Conservation (phyloP, 176 grass and related monocot genomes). For the Triticum aestivum region DNA sequence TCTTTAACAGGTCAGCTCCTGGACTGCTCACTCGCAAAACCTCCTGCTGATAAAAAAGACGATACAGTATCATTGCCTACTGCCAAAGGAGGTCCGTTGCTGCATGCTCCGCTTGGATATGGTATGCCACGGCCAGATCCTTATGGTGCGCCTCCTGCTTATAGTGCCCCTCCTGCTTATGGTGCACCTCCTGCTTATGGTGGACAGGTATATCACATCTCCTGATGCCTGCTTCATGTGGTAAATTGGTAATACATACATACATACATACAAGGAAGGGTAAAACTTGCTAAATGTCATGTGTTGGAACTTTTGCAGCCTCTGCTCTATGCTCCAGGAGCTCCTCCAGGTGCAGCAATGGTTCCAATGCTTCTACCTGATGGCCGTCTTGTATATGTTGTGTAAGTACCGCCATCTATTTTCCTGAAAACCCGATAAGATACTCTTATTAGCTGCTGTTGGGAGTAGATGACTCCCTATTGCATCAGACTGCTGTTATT, state of each 20-base stretch:
- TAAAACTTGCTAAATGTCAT: slow-evolving; percentile 17
- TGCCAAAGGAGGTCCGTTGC: slow-evolving; percentile 49
- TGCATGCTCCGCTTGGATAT: slow-evolving; percentile 58
- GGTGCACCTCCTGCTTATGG: slow-evolving; percentile 31
- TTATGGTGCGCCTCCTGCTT: slow-evolving; percentile 47
- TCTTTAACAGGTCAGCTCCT: slow-evolving; percentile 65
- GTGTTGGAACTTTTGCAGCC: slow-evolving; percentile 43
- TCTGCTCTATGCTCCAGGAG: slow-evolving; percentile 46
- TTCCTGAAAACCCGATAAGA: neutral
- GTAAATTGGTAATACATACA: neutral
- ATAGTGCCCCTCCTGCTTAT: slow-evolving; percentile 29
- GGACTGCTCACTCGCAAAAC: slow-evolving; percentile 91
- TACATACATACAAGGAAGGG: neutral
- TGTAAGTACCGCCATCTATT: slow-evolving; percentile 32
- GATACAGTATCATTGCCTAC: slow-evolving; percentile 33
- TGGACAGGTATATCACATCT: slow-evolving; percentile 45
- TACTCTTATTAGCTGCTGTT: neutral
- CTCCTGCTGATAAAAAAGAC: slow-evolving; percentile 74
- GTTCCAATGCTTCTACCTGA: slow-evolving; percentile 49
- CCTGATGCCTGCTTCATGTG: neutral
- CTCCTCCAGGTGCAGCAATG: slow-evolving; percentile 42
- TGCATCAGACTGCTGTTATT: neutral
- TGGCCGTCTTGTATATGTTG: slow-evolving; percentile 47
- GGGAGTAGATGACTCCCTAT: neutral
- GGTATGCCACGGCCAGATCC: slow-evolving; percentile 42